Evolutionary conservation across 768 basidiomycete species (phyloP).

Genomic region (Mycena haematopus): DNA sequence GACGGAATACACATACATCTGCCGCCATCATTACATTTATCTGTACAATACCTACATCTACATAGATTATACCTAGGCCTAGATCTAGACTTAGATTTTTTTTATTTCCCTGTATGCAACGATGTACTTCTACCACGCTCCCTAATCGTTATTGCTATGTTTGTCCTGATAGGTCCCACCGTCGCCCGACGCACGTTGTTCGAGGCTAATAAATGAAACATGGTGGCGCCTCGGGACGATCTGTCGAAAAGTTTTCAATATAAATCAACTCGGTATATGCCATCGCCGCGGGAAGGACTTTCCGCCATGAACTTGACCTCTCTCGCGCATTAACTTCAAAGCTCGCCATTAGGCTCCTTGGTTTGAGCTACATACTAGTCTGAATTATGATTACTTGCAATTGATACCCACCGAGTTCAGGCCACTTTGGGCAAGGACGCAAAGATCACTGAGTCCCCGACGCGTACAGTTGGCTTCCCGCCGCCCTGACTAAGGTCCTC

Average conservation of each 20-base stretch:
- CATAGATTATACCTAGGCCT: neutral
- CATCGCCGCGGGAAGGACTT: no score
- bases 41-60: constrained; percentile 7
- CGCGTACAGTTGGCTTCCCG: constrained; percentile 2
- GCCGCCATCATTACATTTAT: no score
- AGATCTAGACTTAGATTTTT: constrained; percentile 20
- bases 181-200: neutral
- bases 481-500: constrained; percentile 25
- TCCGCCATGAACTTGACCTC: no score
- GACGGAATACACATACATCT: neutral
- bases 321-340: no score
- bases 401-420: neutral
- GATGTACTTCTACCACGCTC: constrained; percentile 13
- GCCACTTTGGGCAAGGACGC: constrained; percentile 13
- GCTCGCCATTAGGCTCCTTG: no score
- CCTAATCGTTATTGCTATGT: constrained; percentile 8
- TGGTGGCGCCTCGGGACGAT: no score
- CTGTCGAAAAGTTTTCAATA: no score
- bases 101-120: constrained; percentile 5
- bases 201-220: no score
- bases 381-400: no score
- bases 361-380: no score
- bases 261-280: no score
- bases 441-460: constrained; percentile 20
- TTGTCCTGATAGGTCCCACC: neutral